These are phyloP conservation scores for Aphanomyces stellatus DNA, from an alignment of 352 stramenopile species.

Conservation along the genomic window DNA sequence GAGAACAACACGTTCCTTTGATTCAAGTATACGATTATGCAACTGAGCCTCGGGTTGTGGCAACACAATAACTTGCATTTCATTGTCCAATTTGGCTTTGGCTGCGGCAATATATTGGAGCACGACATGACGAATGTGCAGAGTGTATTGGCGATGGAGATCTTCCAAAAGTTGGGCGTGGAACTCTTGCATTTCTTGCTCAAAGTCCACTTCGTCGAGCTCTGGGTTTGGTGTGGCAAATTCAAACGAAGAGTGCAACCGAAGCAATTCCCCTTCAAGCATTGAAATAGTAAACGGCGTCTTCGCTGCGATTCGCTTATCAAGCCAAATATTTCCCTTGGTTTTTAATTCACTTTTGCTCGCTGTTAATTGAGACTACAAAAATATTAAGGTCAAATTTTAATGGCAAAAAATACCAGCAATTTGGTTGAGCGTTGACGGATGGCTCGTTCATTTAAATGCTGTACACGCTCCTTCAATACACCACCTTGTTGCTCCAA, in stretches of 20 bases:
- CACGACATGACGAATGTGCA: constrained; percentile 15
- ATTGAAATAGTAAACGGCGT: constrained; percentile 17
- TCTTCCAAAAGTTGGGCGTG: constrained; percentile 14
- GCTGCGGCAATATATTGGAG: constrained; percentile 2
- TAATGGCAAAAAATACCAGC: background rate
- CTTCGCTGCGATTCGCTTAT: constrained; percentile 3
- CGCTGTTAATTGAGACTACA: background rate
- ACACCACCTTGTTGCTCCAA: constrained; percentile 11
- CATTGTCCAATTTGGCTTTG: constrained; percentile 1
- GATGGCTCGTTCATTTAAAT: constrained; percentile 15
- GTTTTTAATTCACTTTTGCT: constrained; percentile 12
- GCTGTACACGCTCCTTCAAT: constrained; percentile 14
- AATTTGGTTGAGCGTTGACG: constrained; percentile 5
- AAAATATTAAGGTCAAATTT: background rate
- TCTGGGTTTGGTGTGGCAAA: background rate
- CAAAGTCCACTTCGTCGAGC: constrained; percentile 11
- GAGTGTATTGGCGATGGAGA: constrained; percentile 18
- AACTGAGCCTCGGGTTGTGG: constrained; percentile 1
- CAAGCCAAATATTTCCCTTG: constrained; percentile 10
- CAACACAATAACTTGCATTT: constrained; percentile 12
- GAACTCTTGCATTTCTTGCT: constrained; percentile 3
- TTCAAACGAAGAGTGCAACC: background rate
- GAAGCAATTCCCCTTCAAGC: constrained; percentile 10
- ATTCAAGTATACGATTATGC: background rate
- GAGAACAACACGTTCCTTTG: constrained; percentile 13